Percentiles rank a stretch among this genome's conserved stretches.
These are phyloP conservation scores for Mycosphaerella sp. DNA, from an alignment of 2,329 filamentous ascomycete genomes.

Conservation along the genomic window DNA sequence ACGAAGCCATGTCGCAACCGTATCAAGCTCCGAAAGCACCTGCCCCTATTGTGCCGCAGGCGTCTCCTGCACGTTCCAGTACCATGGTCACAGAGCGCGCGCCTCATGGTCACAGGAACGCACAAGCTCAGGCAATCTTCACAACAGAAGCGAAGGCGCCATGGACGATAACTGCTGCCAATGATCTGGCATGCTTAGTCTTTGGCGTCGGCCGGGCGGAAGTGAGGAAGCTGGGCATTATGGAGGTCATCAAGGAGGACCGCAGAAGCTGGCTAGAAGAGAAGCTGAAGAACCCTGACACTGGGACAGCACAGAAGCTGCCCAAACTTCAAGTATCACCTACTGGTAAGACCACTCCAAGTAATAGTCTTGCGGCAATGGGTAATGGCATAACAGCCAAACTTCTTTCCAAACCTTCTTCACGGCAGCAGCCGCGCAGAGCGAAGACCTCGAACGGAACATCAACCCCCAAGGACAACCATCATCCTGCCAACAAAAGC, in stretches of 20 bases:
- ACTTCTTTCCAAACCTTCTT: constrained; percentile 74
- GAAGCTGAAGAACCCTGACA: constrained; percentile 64
- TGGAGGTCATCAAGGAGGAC: constrained; percentile 90
- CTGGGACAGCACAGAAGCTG: constrained; percentile 25
- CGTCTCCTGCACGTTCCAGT: constrained; percentile 30
- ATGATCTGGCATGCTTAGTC: constrained; percentile 92
- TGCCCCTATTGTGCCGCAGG: constrained; percentile 35
- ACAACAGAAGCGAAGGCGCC: constrained; percentile 86
- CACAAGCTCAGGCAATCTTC: constrained; percentile 96
- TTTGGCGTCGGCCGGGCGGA: constrained; percentile 98
- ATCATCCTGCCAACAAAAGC: constrained; percentile 62
- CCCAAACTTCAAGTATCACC: constrained; percentile 20
- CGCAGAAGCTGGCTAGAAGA: constrained; percentile 81
- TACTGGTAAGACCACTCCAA: constrained; percentile 35
- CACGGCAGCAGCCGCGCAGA: constrained; percentile 51
- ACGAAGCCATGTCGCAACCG: constrained; percentile 79
- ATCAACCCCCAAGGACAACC: constrained; percentile 41
- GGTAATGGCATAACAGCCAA: constrained; percentile 83
- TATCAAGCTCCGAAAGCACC: constrained; percentile 56
- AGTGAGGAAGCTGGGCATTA: constrained; percentile 86
- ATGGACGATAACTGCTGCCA: constrained; percentile 94
- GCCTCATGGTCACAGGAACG: constrained; percentile 77
- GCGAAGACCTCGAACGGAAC: constrained; percentile 61
- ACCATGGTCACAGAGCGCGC: constrained; percentile 36
- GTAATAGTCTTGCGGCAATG: constrained; percentile 50